Evolutionary conservation across 768 basidiomycete species (phyloP).

Genomic region (Kwoniella pini): DNA sequence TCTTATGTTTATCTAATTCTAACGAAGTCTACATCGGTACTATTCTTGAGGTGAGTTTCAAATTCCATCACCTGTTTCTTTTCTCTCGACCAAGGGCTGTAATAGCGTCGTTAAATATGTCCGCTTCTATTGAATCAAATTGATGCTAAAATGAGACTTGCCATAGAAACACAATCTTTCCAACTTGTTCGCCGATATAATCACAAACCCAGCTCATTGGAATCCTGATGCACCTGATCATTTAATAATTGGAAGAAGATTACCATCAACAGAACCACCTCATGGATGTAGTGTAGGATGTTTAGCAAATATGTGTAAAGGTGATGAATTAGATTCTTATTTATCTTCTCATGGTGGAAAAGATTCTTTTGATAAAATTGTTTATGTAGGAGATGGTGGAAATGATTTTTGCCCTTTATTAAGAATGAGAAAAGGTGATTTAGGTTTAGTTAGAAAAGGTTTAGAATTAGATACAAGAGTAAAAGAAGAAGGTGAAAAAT

Average conservation of each 20-base stretch:
- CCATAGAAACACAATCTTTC: slow-evolving; percentile 71
- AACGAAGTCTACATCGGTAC: slow-evolving; percentile 89
- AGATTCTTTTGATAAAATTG: slow-evolving; percentile 68
- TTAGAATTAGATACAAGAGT: slow-evolving; percentile 81
- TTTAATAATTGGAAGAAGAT: slow-evolving; percentile 71
- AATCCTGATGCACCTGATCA: slow-evolving; percentile 61
- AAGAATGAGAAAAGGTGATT: slow-evolving; percentile 75
- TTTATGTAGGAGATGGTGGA: slow-evolving; percentile 89
- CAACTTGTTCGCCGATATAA: slow-evolving; percentile 73
- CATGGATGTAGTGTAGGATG: slow-evolving; percentile 86
- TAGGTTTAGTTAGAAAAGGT: slow-evolving; percentile 73
- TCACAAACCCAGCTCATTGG: slow-evolving; percentile 92
- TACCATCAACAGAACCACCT: slow-evolving; percentile 74
- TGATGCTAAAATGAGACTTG: not conserved
- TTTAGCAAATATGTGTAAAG: slow-evolving; percentile 98
- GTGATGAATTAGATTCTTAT: slow-evolving; percentile 88
- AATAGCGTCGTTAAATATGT: too few species aligned
- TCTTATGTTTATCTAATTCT: slow-evolving; percentile 91
- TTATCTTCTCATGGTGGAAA: slow-evolving; percentile 63
- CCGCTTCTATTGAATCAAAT: not conserved
- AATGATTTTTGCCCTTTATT: slow-evolving; percentile 96
- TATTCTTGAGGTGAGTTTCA: slow-evolving; percentile 69
- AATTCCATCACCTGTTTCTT: not conserved
- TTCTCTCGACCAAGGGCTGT: too few species aligned
- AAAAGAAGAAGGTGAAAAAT: slow-evolving; percentile 64